phyloP scores from a whole-genome alignment of 768 basidiomycete genomes.

The Russula sp. region DNA sequence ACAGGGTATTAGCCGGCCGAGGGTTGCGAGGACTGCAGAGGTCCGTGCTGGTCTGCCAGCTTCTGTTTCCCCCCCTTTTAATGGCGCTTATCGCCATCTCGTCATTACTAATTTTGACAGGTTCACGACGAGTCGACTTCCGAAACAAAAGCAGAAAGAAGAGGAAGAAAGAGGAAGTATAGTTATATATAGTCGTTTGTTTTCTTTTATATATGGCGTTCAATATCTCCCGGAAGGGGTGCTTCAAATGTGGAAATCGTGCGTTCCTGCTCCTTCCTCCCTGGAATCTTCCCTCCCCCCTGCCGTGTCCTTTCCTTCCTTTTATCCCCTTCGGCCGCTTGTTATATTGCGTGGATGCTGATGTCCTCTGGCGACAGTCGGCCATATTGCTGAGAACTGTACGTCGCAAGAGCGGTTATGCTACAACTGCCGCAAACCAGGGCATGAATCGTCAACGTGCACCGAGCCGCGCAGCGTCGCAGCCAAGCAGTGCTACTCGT shows the following conservation, averaged over 20 bases:
- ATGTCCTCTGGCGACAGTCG: slow-evolving; percentile 46
- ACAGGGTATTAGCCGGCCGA: slow-evolving; percentile 17
- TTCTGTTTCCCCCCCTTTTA: not conserved
- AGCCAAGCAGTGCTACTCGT: slow-evolving; percentile 89
- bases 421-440: slow-evolving; percentile 94
- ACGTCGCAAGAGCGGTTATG: slow-evolving; percentile 84
- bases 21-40: slow-evolving; percentile 21
- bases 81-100: slow-evolving; percentile 5
- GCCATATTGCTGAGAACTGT: slow-evolving; percentile 91
- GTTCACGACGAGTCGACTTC: slow-evolving; percentile 6
- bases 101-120: not conserved
- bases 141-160: slow-evolving; percentile 1
- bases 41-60: not conserved
- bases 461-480: slow-evolving; percentile 76
- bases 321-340: not conserved
- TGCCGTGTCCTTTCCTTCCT: not conserved
- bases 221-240: slow-evolving; percentile 82
- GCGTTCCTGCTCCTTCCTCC: slow-evolving; percentile 32
- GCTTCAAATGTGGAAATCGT: slow-evolving; percentile 94
- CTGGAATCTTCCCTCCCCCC: not conserved
- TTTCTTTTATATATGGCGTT: slow-evolving; percentile 57
- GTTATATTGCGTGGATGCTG: slow-evolving; percentile 14
- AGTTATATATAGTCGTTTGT: slow-evolving; percentile 23
- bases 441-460: slow-evolving; percentile 86
- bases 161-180: not conserved